phyloP scores from a whole-genome alignment of 2,329 filamentous ascomycete species.

The Aspergillus udagawae region DNA sequence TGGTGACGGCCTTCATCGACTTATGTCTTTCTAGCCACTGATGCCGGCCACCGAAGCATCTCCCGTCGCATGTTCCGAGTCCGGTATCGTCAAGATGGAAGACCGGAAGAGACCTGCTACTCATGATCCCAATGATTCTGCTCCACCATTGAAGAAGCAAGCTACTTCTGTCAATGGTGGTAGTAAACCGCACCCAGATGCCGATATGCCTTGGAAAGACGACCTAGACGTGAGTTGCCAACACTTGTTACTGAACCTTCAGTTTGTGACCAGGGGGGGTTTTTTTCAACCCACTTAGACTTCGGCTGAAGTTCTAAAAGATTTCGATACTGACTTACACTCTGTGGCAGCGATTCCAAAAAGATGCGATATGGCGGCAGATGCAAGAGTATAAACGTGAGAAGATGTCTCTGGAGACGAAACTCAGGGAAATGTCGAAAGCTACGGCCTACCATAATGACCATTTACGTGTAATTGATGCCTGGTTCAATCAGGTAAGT shows the following conservation, averaged over 20 bases:
- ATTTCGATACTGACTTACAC: slow-evolving; percentile 29
- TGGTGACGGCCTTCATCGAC: slow-evolving; percentile 28
- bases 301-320: slow-evolving; percentile 12
- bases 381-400: slow-evolving; percentile 98
- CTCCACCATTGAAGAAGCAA: slow-evolving; percentile 87
- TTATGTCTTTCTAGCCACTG: slow-evolving; percentile 57
- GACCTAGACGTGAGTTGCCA: slow-evolving; percentile 64
- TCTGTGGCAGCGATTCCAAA: slow-evolving; percentile 70
- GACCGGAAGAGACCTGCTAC: slow-evolving; percentile 95
- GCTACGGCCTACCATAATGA: slow-evolving; percentile 81
- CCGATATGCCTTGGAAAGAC: slow-evolving; percentile 67
- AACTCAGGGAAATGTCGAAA: slow-evolving; percentile 75
- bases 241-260: slow-evolving; percentile 11
- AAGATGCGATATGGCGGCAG: slow-evolving; percentile 93
- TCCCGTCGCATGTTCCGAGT: slow-evolving; percentile 70
- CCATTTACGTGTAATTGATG: slow-evolving; percentile 83
- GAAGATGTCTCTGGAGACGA: slow-evolving; percentile 73
- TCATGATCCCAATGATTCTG: slow-evolving; percentile 73
- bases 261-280: not conserved
- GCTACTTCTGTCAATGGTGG: slow-evolving; percentile 71
- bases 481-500: slow-evolving; percentile 89
- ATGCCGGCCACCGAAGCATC: slow-evolving; percentile 81
- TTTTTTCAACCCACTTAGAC: not conserved
- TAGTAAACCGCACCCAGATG: slow-evolving; percentile 59
- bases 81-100: slow-evolving; percentile 90